Percentiles rank a stretch among this genome's conserved stretches.
Conservation (phyloP, 768 basidiomycete genomes). For the Trametes coccinea region DNA sequence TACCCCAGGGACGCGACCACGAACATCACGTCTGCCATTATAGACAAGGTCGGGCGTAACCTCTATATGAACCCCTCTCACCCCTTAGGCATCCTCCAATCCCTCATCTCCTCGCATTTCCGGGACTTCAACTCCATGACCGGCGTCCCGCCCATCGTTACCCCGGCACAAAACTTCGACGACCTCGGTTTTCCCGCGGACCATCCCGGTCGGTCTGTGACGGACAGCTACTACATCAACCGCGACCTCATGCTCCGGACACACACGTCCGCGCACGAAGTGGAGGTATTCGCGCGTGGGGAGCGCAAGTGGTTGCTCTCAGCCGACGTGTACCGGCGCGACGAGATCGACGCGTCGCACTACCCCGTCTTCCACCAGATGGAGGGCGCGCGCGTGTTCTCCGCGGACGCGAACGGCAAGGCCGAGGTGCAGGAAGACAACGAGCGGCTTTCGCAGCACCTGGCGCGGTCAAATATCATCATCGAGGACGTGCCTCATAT, state of each 20-base stretch:
- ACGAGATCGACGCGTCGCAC: constrained; percentile 96
- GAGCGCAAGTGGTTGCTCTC: constrained; percentile 86
- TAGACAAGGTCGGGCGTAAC: constrained; percentile 73
- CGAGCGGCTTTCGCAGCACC: constrained; percentile 52
- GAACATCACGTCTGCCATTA: constrained; percentile 84
- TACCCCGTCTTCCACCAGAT: constrained; percentile 99
- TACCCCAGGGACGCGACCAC: constrained; percentile 79
- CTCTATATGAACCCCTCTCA: constrained; percentile 79
- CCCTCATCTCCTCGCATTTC: constrained; percentile 84
- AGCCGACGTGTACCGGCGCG: constrained; percentile 95
- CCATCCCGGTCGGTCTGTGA: constrained; percentile 88
- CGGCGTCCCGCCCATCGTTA: constrained; percentile 85
- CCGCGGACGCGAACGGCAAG: constrained; percentile 55
- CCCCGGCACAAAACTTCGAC: constrained; percentile 92
- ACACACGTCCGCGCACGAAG: constrained; percentile 98
- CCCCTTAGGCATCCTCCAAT: constrained; percentile 83
- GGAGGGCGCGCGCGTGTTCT: constrained; percentile 88
- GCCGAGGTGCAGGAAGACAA: constrained; percentile 74
- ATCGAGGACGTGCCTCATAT: constrained; percentile 86
- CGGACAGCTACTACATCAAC: constrained; percentile 97
- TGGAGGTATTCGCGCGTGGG: constrained; percentile 81
- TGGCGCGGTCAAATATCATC: constrained; percentile 73
- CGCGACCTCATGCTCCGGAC: constrained; percentile 89
- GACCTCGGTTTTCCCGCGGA: constrained; percentile 91
- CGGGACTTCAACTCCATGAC: constrained; percentile 69